phyloP scores from a whole-genome alignment of 2,329 filamentous ascomycete species.

The Botrytis tulipae region DNA sequence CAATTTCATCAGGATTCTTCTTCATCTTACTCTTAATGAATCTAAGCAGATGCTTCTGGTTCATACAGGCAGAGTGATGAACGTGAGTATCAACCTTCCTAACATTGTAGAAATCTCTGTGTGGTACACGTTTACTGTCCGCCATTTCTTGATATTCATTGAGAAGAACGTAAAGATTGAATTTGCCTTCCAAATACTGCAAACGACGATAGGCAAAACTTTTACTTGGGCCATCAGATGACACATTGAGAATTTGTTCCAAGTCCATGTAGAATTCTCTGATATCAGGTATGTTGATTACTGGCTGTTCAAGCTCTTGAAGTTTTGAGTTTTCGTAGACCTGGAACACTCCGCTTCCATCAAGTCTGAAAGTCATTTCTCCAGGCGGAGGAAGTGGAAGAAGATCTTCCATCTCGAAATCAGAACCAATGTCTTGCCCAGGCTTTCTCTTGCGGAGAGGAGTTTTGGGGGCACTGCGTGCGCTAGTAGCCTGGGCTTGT shows the following conservation, averaged over 20 bases:
- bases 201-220: conserved; percentile 94
- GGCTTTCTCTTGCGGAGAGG: conserved; percentile 70
- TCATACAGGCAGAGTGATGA: conserved; percentile 99
- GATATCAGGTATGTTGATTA: conserved; percentile 83
- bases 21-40: conserved; percentile 99
- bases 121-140: conserved; percentile 95
- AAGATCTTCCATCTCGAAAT: conserved; percentile 80
- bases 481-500: conserved; percentile 36
- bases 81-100: conserved; percentile 98
- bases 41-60: conserved; percentile 94
- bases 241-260: conserved; percentile 81
- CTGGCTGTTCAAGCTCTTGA: conserved; percentile 62
- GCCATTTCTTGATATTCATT: conserved; percentile 98
- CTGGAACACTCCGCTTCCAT: conserved; percentile 85
- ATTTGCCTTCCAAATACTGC: conserved; percentile 95
- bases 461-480: conserved; percentile 45
- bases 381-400: conserved; percentile 69
- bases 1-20: conserved; percentile 91
- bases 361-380: conserved; percentile 72
- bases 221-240: conserved; percentile 92
- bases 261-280: conserved; percentile 96
- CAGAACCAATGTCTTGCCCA: conserved; percentile 85
- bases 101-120: conserved; percentile 98
- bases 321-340: conserved; percentile 73
- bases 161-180: conserved; percentile 86